phyloP scores from a whole-genome alignment of 768 basidiomycete genomes.

The Boletus reticuloceps region DNA sequence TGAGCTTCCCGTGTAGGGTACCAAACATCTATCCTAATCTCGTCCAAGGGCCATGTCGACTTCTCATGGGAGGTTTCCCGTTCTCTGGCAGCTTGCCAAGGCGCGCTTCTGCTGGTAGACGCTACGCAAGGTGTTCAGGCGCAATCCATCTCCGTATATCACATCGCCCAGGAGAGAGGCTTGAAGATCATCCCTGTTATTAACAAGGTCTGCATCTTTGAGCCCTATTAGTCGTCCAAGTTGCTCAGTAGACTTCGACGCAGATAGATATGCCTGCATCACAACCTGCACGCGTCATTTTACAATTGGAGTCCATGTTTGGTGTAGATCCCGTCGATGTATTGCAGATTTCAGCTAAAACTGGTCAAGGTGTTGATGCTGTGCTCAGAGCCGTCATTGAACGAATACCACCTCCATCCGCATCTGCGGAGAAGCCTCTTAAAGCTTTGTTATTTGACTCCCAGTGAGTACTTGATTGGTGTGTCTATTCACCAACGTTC shows the following conservation, averaged over 20 bases:
- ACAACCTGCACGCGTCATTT: conserved; percentile 74
- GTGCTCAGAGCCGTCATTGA: conserved; percentile 81
- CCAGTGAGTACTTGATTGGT: conserved; percentile 49
- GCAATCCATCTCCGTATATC: conserved; percentile 93
- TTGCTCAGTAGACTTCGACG: neutral
- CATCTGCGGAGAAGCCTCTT: conserved; percentile 50
- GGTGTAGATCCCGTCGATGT: conserved; percentile 74
- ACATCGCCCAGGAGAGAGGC: conserved; percentile 78
- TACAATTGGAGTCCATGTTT: conserved; percentile 80
- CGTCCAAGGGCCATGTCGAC: conserved; percentile 85
- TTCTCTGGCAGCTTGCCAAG: conserved; percentile 90
- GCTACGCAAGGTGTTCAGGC: conserved; percentile 98
- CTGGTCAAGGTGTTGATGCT: conserved; percentile 75
- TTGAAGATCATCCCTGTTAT: conserved; percentile 86
- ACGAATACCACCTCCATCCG: conserved; percentile 79
- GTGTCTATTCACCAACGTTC: neutral
- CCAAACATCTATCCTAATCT: neutral
- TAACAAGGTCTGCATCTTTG: conserved; percentile 66
- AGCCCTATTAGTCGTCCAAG: neutral
- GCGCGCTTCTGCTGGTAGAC: conserved; percentile 84
- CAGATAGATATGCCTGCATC: conserved; percentile 93
- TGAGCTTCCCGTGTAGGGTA: conserved; percentile 28
- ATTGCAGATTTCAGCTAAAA: conserved; percentile 88
- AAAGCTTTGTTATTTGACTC: conserved; percentile 94
- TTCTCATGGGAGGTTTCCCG: conserved; percentile 97